These are phyloP conservation scores for Aspergillus chevalieri DNA, from an alignment of 2,329 filamentous ascomycete genomes.

Conservation along the genomic window DNA sequence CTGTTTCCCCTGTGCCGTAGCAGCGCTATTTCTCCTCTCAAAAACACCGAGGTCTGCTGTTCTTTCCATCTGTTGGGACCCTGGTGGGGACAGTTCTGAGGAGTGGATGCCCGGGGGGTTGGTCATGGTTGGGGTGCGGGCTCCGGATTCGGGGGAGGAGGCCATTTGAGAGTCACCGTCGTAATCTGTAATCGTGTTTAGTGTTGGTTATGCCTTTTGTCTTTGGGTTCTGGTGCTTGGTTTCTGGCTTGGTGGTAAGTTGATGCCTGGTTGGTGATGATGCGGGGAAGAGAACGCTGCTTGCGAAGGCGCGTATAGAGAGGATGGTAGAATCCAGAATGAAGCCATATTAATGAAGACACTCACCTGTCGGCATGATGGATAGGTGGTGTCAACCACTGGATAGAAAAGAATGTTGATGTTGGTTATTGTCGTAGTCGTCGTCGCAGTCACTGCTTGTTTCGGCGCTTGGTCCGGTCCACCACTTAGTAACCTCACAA, in stretches of 20 bases:
- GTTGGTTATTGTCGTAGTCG: too few relatives aligned
- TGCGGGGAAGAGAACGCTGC: not conserved
- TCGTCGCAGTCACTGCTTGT: too few relatives aligned
- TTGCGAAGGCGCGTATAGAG: not conserved
- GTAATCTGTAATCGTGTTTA: constrained; percentile 31
- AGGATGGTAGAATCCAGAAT: not conserved
- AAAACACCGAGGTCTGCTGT: constrained; percentile 2
- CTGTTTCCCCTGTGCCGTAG: constrained; percentile 4
- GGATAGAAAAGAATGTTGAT: too few relatives aligned
- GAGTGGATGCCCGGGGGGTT: constrained; percentile 16
- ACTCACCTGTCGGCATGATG: not conserved
- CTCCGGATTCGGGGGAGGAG: constrained; percentile 40
- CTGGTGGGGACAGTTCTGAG: constrained; percentile 51
- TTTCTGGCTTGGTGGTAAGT: not conserved
- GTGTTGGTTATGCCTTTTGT: not conserved
- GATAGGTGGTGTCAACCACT: not conserved
- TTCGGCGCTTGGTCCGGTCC: too few relatives aligned
- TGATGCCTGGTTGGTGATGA: constrained; percentile 6
- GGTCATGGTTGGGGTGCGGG: constrained; percentile 36
- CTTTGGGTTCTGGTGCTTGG: not conserved
- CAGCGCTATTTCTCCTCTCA: not conserved
- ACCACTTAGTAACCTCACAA: not conserved
- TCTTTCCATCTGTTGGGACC: constrained; percentile 39
- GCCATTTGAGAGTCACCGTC: constrained; percentile 55
- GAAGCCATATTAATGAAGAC: not conserved